Percentiles rank a stretch among this genome's conserved stretches.
phyloP scores from a whole-genome alignment of 2,329 filamentous ascomycete species.

The Fusarium torulosum region DNA sequence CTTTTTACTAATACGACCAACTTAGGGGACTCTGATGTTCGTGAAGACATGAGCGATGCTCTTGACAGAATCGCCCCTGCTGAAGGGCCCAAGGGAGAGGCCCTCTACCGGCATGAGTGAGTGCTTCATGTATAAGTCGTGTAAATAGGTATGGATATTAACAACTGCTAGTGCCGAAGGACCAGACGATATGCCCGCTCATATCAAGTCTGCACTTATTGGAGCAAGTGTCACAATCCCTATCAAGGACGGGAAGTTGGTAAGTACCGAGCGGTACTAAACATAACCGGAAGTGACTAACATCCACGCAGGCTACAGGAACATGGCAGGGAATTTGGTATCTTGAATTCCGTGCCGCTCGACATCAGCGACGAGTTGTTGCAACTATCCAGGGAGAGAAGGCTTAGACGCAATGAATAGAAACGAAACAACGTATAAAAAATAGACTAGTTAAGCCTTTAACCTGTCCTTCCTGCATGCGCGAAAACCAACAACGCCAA shows the following conservation, averaged over 20 bases:
- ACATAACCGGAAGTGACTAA: constrained; percentile 10
- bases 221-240: constrained; percentile 92
- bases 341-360: constrained; percentile 84
- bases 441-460: constrained; percentile 33
- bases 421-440: constrained; percentile 20
- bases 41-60: constrained; percentile 92
- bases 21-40: constrained; percentile 79
- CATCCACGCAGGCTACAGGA: constrained; percentile 63
- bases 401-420: constrained; percentile 45
- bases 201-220: constrained; percentile 91
- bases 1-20: constrained; percentile 54
- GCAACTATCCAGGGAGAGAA: constrained; percentile 95
- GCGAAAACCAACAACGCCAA: constrained; percentile 49
- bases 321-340: constrained; percentile 95
- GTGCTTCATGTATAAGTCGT: constrained; percentile 21
- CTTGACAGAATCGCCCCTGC: constrained; percentile 90
- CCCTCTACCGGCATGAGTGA: constrained; percentile 80
- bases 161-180: constrained; percentile 76
- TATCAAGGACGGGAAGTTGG: constrained; percentile 86
- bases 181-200: constrained; percentile 95
- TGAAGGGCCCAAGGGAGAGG: constrained; percentile 75
- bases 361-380: constrained; percentile 84
- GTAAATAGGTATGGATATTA: constrained; percentile 1
- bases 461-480: constrained; percentile 23
- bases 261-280: constrained; percentile 52